These are phyloP conservation scores for Trametes cubensis DNA, from an alignment of 768 basidiomycete species.

Conservation along the genomic window DNA sequence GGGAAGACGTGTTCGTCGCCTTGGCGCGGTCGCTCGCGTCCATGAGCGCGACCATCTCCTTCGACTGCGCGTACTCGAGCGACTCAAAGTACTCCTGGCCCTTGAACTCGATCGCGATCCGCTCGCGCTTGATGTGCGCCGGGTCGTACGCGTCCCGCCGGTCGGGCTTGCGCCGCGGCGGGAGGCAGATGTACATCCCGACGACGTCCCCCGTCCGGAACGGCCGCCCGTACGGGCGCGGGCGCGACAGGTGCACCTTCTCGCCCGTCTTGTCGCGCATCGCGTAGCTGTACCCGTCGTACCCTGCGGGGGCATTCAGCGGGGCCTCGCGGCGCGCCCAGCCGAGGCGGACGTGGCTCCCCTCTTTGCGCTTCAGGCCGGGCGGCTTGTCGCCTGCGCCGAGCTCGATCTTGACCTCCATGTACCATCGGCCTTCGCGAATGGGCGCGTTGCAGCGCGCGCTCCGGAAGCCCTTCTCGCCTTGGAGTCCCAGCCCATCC, in stretches of 20 bases:
- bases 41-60: constrained; percentile 91
- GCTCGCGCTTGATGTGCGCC: constrained; percentile 81
- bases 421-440: constrained; percentile 90
- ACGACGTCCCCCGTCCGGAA: constrained; percentile 86
- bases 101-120: constrained; percentile 93
- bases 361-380: constrained; percentile 57
- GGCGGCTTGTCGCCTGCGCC: constrained; percentile 65
- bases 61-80: constrained; percentile 82
- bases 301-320: constrained; percentile 89
- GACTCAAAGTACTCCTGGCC: constrained; percentile 97
- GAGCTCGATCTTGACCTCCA: constrained; percentile 82
- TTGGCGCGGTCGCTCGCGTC: constrained; percentile 64
- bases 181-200: constrained; percentile 92
- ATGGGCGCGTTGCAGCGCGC: constrained; percentile 89
- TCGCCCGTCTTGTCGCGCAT: constrained; percentile 92
- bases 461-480: constrained; percentile 89
- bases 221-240: constrained; percentile 71
- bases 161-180: constrained; percentile 62
- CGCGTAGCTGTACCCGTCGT: constrained; percentile 94
- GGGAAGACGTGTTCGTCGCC: constrained; percentile 53
- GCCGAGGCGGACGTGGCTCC: constrained; percentile 86
- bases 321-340: constrained; percentile 92
- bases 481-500: constrained; percentile 74
- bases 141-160: constrained; percentile 75
- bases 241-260: constrained; percentile 83